A percentile compares a stretch with the other conserved stretches of the same genome.
Evolutionary conservation across 371 early-diverging fungal genomes (phyloP).

Genomic region (Smittium mucronatum): DNA sequence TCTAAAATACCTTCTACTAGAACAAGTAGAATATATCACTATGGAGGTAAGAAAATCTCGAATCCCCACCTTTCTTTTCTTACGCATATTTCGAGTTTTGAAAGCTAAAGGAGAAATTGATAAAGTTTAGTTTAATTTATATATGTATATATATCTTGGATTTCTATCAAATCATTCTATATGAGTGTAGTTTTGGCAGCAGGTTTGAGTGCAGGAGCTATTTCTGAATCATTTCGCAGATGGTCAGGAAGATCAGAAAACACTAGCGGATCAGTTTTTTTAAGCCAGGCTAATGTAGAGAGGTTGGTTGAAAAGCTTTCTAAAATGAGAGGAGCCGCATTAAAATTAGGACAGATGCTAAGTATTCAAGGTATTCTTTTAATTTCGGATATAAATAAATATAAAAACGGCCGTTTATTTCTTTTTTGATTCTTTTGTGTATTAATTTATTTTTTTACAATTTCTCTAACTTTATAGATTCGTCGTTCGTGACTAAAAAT

Average conservation of each 20-base stretch:
- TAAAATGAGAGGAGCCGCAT: slow-evolving; percentile 90
- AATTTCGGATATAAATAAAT: not conserved
- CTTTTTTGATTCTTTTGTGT: not conserved
- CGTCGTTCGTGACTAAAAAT: slow-evolving; percentile 46
- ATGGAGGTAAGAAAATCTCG: slow-evolving; percentile 21
- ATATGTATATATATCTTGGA: too few relatives aligned
- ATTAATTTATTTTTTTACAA: not conserved
- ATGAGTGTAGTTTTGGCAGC: slow-evolving; percentile 47
- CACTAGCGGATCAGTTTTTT: slow-evolving; percentile 35
- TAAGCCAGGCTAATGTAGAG: slow-evolving; percentile 74
- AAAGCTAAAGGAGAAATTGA: too few relatives aligned
- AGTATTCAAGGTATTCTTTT: slow-evolving; percentile 63
- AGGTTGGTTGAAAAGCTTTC: slow-evolving; percentile 75
- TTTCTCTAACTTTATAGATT: not conserved
- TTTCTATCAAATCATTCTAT: too few relatives aligned
- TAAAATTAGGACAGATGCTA: slow-evolving; percentile 95
- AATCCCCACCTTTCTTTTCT: too few relatives aligned
- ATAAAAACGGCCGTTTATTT: not conserved
- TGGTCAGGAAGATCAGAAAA: not conserved
- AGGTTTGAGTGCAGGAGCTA: slow-evolving; percentile 58
- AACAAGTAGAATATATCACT: slow-evolving; percentile 31
- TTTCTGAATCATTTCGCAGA: slow-evolving; percentile 52
- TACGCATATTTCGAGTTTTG: too few relatives aligned
- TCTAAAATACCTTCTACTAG: slow-evolving; percentile 32
- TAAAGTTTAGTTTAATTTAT: too few relatives aligned